phyloP scores from a whole-genome alignment of 768 basidiomycete species.

The Strobilomyces confusus region DNA sequence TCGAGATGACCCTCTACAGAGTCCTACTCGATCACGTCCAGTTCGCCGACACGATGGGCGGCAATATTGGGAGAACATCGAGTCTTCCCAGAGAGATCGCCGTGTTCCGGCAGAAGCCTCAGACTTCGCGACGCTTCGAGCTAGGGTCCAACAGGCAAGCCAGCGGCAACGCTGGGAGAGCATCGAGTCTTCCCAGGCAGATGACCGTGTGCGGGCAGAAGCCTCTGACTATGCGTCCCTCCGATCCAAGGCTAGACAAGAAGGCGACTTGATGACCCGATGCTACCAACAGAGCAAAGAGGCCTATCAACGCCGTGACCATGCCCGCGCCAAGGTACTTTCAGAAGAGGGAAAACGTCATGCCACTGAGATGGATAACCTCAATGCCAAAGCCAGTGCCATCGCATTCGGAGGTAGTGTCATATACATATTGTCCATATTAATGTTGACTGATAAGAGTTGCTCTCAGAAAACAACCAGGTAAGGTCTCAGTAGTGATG shows the following conservation, averaged over 20 bases:
- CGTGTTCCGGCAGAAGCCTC: constrained; percentile 17
- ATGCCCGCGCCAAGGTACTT: constrained; percentile 74
- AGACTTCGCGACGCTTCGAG: constrained; percentile 44
- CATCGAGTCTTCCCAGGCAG: not conserved
- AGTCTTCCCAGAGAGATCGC: not conserved
- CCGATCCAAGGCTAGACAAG: constrained; percentile 68
- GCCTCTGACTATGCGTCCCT: constrained; percentile 50
- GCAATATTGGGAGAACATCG: constrained; percentile 1
- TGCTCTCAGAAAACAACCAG: constrained; percentile 65
- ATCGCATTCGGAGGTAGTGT: constrained; percentile 70
- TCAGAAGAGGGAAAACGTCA: constrained; percentile 78
- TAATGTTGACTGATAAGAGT: not conserved
- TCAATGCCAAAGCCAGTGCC: constrained; percentile 76
- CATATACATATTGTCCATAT: constrained; percentile 8
- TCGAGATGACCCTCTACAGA: constrained; percentile 2
- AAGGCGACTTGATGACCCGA: constrained; percentile 71
- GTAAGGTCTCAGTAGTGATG: constrained; percentile 28
- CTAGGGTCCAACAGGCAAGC: constrained; percentile 71
- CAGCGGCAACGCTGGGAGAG: constrained; percentile 1
- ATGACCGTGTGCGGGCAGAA: not conserved
- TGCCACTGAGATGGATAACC: constrained; percentile 63
- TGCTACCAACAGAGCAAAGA: constrained; percentile 64
- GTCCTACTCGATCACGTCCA: not conserved
- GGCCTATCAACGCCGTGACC: constrained; percentile 70
- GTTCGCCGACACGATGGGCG: constrained; percentile 8